These are phyloP conservation scores for Hypericum perforatum DNA, from an alignment of 345 rosid species.

Conservation along the genomic window DNA sequence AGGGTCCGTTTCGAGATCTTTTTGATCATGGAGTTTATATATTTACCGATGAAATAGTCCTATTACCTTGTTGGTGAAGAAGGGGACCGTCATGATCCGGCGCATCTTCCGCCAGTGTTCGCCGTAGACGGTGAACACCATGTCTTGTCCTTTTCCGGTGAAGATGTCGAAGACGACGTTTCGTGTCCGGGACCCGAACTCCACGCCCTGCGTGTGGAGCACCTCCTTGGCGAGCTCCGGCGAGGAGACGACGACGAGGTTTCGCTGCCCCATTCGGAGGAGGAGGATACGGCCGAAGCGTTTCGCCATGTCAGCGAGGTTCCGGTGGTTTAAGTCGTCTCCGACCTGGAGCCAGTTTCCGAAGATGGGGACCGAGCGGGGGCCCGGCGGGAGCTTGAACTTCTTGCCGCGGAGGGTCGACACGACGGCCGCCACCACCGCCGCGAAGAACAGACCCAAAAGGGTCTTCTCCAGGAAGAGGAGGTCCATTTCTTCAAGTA, in stretches of 20 bases:
- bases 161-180: constrained; percentile 93
- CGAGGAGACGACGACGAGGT: constrained; percentile 85
- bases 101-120: constrained; percentile 99
- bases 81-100: constrained; percentile 97
- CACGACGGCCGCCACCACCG: constrained; percentile 47
- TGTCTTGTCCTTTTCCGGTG: constrained; percentile 96
- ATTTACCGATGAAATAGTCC: no score
- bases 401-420: constrained; percentile 81
- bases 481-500: constrained; percentile 60
- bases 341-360: constrained; percentile 99
- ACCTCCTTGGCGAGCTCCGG: constrained; percentile 85
- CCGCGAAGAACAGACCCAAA: constrained; percentile 58
- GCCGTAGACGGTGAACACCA: constrained; percentile 98
- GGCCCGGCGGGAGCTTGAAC: constrained; percentile 86
- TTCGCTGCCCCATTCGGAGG: constrained; percentile 81
- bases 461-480: constrained; percentile 72
- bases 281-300: constrained; percentile 60
- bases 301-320: constrained; percentile 67
- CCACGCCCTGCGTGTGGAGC: constrained; percentile 84
- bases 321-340: constrained; percentile 90
- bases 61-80: constrained; percentile 93
- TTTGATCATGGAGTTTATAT: no score
- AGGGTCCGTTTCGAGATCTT: no score
- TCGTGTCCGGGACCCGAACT: constrained; percentile 88
- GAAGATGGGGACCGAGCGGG: constrained; percentile 71